These are phyloP conservation scores for Diaporthe velutina DNA, from an alignment of 2,329 filamentous ascomycete species.

Conservation along the genomic window DNA sequence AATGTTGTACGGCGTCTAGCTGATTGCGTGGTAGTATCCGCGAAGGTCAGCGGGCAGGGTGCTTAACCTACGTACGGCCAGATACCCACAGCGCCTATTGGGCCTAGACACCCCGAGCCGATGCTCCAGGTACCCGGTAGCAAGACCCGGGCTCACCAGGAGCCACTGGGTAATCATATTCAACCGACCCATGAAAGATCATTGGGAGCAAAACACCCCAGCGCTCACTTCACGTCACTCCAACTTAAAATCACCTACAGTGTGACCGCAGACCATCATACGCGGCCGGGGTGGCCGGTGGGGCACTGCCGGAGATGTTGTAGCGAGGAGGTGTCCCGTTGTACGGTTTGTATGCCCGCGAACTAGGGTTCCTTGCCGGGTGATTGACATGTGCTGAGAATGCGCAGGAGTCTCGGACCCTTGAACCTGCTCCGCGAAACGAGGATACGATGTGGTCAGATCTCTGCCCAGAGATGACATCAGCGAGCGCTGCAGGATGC, in stretches of 20 bases:
- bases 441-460: not conserved
- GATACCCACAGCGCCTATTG: not conserved
- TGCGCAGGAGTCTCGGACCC: not conserved
- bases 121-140: not conserved
- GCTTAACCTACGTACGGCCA: not conserved
- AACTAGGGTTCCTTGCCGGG: not conserved
- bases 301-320: not conserved
- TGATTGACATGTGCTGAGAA: not conserved
- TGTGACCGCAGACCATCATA: not conserved
- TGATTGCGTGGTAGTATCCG: constrained; percentile 19
- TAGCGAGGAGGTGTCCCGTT: not conserved
- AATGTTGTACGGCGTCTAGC: not conserved
- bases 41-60: constrained; percentile 5
- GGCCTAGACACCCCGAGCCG: not conserved
- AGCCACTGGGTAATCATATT: not conserved
- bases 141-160: not conserved
- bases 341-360: not conserved
- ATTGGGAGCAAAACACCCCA: not conserved
- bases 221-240: not conserved
- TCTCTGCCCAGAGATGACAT: not conserved
- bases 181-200: not conserved
- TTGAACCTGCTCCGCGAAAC: not conserved
- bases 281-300: not conserved
- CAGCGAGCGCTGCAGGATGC: not conserved
- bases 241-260: not conserved